phyloP scores from a whole-genome alignment of 352 stramenopile genomes.

The Globisporangium splendens region DNA sequence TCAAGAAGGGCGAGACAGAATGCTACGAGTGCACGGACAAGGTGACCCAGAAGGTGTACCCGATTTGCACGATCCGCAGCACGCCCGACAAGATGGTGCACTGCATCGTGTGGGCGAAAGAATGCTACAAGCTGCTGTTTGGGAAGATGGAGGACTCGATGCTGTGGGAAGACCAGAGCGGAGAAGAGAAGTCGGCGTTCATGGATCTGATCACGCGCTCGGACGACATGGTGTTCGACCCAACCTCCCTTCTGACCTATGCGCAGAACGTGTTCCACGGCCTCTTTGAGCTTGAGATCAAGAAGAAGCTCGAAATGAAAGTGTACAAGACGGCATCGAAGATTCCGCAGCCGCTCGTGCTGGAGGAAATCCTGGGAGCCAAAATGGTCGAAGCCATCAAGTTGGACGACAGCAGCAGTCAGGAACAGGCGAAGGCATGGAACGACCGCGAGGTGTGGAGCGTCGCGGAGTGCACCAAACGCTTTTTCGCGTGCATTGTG shows the following conservation, averaged over 20 bases:
- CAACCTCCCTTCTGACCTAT: slow-evolving; percentile 53
- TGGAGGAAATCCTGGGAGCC: slow-evolving; percentile 51
- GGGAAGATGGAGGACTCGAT: slow-evolving; percentile 90
- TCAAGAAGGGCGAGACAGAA: slow-evolving; percentile 95
- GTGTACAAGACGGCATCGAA: slow-evolving; percentile 96
- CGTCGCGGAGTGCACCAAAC: slow-evolving; percentile 80
- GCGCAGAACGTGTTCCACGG: slow-evolving; percentile 76
- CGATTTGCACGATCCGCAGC: slow-evolving; percentile 99
- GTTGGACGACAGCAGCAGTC: slow-evolving; percentile 14
- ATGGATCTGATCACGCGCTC: slow-evolving; percentile 70
- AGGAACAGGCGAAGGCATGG: slow-evolving; percentile 49
- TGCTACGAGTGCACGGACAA: slow-evolving; percentile 99
- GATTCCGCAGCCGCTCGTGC: slow-evolving; percentile 73
- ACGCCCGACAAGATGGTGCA: slow-evolving; percentile 99
- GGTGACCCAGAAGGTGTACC: slow-evolving; percentile 96
- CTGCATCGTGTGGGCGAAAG: slow-evolving; percentile 98
- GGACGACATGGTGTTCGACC: slow-evolving; percentile 37
- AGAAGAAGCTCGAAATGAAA: slow-evolving; percentile 95
- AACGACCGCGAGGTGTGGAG: slow-evolving; percentile 87
- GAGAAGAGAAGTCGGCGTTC: slow-evolving; percentile 83
- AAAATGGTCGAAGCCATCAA: slow-evolving; percentile 38
- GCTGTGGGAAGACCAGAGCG: slow-evolving; percentile 90
- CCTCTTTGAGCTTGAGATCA: slow-evolving; percentile 95
- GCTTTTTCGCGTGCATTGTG: slow-evolving; percentile 77
- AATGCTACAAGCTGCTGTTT: slow-evolving; percentile 88